Conservation (phyloP, 495 filamentous ascomycete species). For the Halenospora varia region DNA sequence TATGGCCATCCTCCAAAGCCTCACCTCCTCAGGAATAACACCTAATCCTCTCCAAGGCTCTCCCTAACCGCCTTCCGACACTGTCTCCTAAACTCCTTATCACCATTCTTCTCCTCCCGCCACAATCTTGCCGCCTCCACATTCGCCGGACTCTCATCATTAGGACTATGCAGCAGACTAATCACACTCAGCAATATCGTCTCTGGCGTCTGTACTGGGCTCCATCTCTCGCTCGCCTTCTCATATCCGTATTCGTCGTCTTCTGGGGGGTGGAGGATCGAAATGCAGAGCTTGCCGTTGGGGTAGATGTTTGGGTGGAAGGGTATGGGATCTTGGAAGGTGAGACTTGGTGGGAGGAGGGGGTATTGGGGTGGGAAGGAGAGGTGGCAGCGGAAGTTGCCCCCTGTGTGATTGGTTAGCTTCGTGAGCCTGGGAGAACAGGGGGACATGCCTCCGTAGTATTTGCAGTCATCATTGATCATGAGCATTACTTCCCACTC, state of each 20-base stretch:
- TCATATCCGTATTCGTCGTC: constrained; percentile 97
- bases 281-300: constrained; percentile 90
- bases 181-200: constrained; percentile 91
- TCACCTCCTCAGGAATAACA: neutral
- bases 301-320: constrained; percentile 97
- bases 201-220: constrained; percentile 94
- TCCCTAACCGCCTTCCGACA: constrained; percentile 76
- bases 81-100: constrained; percentile 66
- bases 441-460: constrained; percentile 63
- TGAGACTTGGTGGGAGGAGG: constrained; percentile 84
- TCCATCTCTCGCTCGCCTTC: constrained; percentile 87
- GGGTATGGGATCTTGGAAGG: constrained; percentile 76
- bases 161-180: constrained; percentile 87
- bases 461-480: constrained; percentile 94
- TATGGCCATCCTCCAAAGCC: neutral
- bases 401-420: constrained; percentile 47
- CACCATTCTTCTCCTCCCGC: constrained; percentile 66
- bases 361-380: constrained; percentile 82
- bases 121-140: constrained; percentile 86
- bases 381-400: constrained; percentile 81
- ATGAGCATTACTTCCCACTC: constrained; percentile 99
- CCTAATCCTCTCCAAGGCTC: constrained; percentile 69
- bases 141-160: constrained; percentile 94
- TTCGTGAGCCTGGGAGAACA: constrained; percentile 29
- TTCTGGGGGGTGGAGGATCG: constrained; percentile 92